Evolutionary conservation across 176 grass and related monocot species (phyloP).

Genomic region (Triticum dicoccoides): DNA sequence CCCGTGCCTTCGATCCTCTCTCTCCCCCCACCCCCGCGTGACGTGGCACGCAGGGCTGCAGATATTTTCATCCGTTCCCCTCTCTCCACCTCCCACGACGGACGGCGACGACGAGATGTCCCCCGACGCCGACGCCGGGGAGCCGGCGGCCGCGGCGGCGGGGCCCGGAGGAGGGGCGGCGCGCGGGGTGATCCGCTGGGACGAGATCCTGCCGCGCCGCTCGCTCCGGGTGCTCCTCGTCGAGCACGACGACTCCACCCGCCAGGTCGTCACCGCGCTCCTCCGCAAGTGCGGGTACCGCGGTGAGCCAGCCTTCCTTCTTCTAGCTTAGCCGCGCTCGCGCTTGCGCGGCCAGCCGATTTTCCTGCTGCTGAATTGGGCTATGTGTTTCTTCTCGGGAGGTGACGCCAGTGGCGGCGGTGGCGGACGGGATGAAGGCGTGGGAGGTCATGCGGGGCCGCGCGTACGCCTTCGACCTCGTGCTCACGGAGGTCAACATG

Average conservation of each 20-base stretch:
- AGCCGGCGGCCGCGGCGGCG: not conserved
- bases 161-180: not conserved
- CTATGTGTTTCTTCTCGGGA: not conserved
- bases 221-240: conserved; percentile 85
- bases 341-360: not conserved
- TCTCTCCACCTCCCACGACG: not conserved
- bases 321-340: not conserved
- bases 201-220: conserved; percentile 78
- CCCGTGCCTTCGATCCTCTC: not conserved
- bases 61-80: conserved; percentile 37
- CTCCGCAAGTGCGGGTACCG: conserved; percentile 96
- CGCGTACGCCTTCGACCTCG: conserved; percentile 80
- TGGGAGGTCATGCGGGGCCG: conserved; percentile 79
- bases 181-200: conserved; percentile 55
- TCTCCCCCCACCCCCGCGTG: conserved; percentile 9
- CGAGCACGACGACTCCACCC: conserved; percentile 92
- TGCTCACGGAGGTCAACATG: conserved; percentile 91
- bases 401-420: conserved; percentile 57
- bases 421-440: conserved; percentile 86
- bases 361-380: not conserved
- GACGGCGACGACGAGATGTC: conserved; percentile 42
- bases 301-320: conserved; percentile 16
- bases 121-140: conserved; percentile 33
- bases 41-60: conserved; percentile 28
- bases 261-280: conserved; percentile 90